phyloP scores from a whole-genome alignment of 2,329 filamentous ascomycete species.

The Stagonosporopsis chrysanthemi region DNA sequence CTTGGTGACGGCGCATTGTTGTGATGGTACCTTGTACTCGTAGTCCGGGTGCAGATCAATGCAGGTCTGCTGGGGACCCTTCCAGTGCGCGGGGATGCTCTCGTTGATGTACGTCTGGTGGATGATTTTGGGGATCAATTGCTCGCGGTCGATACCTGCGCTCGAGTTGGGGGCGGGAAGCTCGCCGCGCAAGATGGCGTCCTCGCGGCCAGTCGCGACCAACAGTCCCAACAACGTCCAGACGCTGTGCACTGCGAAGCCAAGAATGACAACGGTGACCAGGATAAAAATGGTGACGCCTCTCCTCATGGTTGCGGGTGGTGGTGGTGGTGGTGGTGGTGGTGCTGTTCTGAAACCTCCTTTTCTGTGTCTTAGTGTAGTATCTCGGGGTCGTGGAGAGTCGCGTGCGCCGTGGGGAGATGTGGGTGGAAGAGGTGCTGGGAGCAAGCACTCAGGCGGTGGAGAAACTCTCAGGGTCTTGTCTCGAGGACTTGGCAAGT shows the following conservation, averaged over 20 bases:
- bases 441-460: constrained; percentile 23
- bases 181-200: constrained; percentile 72
- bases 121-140: constrained; percentile 77
- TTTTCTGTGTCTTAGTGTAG: constrained; percentile 26
- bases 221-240: constrained; percentile 76
- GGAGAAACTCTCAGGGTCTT: constrained; percentile 16
- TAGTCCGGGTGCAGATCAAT: constrained; percentile 72
- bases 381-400: background rate
- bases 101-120: constrained; percentile 80
- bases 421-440: constrained; percentile 9
- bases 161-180: constrained; percentile 70
- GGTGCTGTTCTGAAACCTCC: constrained; percentile 25
- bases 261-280: constrained; percentile 69
- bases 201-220: constrained; percentile 70
- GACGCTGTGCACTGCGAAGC: constrained; percentile 70
- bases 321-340: constrained; percentile 1
- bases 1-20: background rate
- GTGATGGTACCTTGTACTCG: constrained; percentile 69
- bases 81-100: constrained; percentile 72
- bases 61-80: constrained; percentile 70
- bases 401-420: constrained; percentile 11
- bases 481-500: constrained; percentile 21
- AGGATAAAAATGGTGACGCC: constrained; percentile 69
- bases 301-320: constrained; percentile 62
- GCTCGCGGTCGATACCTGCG: constrained; percentile 62